phyloP scores from a whole-genome alignment of 1,139 yeast species.

The Candida frijolesensis region DNA sequence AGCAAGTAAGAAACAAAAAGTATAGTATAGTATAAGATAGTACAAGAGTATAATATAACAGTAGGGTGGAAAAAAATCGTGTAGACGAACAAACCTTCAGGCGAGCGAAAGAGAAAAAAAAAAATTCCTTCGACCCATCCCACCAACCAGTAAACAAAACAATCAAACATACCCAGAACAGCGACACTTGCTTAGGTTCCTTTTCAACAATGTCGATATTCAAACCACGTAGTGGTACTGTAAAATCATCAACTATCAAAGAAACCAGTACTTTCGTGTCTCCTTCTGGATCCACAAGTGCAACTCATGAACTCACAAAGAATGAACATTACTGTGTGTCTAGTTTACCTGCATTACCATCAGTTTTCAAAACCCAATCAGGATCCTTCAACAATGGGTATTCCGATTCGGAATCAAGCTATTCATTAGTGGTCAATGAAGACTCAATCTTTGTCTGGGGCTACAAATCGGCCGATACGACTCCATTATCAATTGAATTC shows the following conservation, averaged over 20 bases:
- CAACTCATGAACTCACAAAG: slow-evolving; percentile 53
- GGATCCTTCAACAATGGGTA: slow-evolving; percentile 42
- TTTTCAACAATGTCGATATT: slow-evolving; percentile 10
- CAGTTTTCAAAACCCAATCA: slow-evolving; percentile 28
- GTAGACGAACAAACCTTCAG: neutral
- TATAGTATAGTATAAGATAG: slow-evolving; percentile 12
- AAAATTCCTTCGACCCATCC: slow-evolving; percentile 1
- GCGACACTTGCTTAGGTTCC: neutral
- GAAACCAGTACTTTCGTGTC: neutral
- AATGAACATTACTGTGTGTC: slow-evolving; percentile 62
- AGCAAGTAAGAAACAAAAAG: slow-evolving; percentile 36
- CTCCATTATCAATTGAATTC: slow-evolving; percentile 59
- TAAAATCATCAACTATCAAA: slow-evolving; percentile 5
- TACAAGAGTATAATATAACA: no score
- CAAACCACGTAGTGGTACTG: slow-evolving; percentile 12
- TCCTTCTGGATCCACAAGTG: neutral
- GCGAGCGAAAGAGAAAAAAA: neutral
- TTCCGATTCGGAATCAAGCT: slow-evolving; percentile 55
- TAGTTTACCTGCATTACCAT: slow-evolving; percentile 60
- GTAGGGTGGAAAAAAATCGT: neutral
- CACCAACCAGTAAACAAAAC: neutral
- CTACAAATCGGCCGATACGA: slow-evolving; percentile 58
- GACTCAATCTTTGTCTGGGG: slow-evolving; percentile 69
- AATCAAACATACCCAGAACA: neutral
- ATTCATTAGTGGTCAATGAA: slow-evolving; percentile 56